Conservation (phyloP, 2,329 filamentous ascomycete species). For the Cordyceps javanica region DNA sequence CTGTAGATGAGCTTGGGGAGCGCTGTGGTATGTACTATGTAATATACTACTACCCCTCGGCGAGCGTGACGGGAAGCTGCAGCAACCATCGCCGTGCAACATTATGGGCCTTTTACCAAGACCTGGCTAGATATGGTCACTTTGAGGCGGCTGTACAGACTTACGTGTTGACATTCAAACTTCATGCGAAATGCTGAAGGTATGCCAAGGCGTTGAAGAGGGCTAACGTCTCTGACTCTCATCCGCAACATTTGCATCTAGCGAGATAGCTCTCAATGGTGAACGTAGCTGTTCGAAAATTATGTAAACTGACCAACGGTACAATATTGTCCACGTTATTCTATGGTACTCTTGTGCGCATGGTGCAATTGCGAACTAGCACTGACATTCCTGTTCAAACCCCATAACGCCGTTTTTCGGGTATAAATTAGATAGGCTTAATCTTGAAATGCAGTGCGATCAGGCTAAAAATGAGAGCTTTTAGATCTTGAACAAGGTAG, state of each 20-base stretch:
- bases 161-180: too few relatives aligned
- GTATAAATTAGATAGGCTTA: conserved; percentile 57
- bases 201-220: too few relatives aligned
- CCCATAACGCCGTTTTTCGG: neutral
- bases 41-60: too few relatives aligned
- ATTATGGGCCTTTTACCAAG: too few relatives aligned
- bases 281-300: neutral
- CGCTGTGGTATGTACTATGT: too few relatives aligned
- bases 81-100: neutral
- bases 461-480: conserved; percentile 91
- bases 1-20: too few relatives aligned
- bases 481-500: conserved; percentile 95
- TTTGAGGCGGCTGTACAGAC: too few relatives aligned
- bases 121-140: too few relatives aligned
- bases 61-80: neutral
- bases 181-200: too few relatives aligned
- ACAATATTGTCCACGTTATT: neutral
- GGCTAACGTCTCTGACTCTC: neutral
- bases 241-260: neutral
- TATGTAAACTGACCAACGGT: neutral
- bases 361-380: neutral
- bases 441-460: conserved; percentile 98
- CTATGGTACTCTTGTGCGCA: neutral
- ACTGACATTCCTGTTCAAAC: neutral
- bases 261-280: neutral